phyloP scores from a whole-genome alignment of 148 eudicot species.

The Rhododendron vialii region DNA sequence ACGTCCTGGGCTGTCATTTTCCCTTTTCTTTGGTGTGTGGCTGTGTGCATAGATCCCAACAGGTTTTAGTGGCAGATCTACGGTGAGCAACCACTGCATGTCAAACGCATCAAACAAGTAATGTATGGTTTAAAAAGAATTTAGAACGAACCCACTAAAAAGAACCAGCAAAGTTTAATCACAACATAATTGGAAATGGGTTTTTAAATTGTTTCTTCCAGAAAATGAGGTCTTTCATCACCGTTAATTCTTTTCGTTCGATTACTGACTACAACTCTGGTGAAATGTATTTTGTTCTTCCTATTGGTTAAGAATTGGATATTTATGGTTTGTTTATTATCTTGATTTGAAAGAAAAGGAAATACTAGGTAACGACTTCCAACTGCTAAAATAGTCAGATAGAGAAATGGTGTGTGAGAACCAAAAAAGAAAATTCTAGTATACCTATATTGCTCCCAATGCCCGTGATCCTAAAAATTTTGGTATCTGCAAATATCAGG shows the following conservation, averaged over 20 bases:
- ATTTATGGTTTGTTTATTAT: background rate
- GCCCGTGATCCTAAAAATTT: background rate
- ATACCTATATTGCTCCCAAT: background rate
- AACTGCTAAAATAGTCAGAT: background rate
- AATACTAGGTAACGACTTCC: background rate
- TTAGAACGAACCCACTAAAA: background rate
- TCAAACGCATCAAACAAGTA: background rate
- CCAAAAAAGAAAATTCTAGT: background rate
- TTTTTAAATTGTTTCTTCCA: background rate
- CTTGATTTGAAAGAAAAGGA: background rate
- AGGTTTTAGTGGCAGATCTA: background rate
- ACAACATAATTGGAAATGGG: background rate
- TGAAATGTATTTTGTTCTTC: background rate
- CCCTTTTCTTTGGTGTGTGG: background rate
- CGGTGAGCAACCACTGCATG: background rate
- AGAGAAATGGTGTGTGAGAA: background rate
- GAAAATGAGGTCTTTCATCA: background rate
- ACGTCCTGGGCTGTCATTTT: no score
- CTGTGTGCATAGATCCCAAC: background rate
- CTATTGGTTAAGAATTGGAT: background rate
- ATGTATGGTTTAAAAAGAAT: background rate
- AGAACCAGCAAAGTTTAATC: background rate
- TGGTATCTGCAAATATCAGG: slow-evolving; percentile 4
- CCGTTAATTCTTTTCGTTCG: background rate
- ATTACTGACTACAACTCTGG: background rate